A percentile compares a stretch with the other conserved stretches of the same genome.
phyloP scores from a whole-genome alignment of 768 basidiomycete species.

The Tricholoma flavovirens region DNA sequence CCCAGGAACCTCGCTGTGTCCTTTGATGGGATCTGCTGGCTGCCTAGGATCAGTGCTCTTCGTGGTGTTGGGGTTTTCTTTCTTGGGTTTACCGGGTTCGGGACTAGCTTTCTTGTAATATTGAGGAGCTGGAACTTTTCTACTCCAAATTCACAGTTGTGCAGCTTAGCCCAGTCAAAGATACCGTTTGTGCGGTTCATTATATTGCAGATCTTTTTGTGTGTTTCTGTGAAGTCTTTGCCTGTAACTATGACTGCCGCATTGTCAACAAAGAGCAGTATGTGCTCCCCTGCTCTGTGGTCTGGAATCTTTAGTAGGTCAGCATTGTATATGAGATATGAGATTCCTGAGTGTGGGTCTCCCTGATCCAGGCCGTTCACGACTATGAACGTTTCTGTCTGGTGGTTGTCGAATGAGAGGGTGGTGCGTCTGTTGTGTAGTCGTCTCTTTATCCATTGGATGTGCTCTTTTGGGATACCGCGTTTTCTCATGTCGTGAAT shows the following conservation, averaged over 20 bases:
- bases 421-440: neutral
- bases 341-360: slow-evolving; percentile 17
- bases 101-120: too few species aligned
- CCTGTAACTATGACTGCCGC: neutral
- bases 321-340: slow-evolving; percentile 23
- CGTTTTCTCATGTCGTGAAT: neutral
- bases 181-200: slow-evolving; percentile 2
- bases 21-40: too few species aligned
- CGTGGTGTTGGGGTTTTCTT: too few species aligned
- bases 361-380: slow-evolving; percentile 19
- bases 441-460: neutral
- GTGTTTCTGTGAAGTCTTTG: neutral
- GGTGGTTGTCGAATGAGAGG: neutral
- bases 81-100: too few species aligned
- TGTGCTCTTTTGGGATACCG: slow-evolving; percentile 11
- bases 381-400: neutral
- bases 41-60: too few species aligned
- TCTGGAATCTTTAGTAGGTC: slow-evolving; percentile 13
- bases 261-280: slow-evolving; percentile 1
- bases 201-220: neutral
- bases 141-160: too few species aligned
- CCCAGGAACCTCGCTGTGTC: too few species aligned
- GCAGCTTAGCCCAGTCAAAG: too few species aligned
- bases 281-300: slow-evolving; percentile 9
- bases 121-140: too few species aligned